These are phyloP conservation scores for Cytospora schulzeri DNA, from an alignment of 2,329 filamentous ascomycete genomes.

Conservation along the genomic window DNA sequence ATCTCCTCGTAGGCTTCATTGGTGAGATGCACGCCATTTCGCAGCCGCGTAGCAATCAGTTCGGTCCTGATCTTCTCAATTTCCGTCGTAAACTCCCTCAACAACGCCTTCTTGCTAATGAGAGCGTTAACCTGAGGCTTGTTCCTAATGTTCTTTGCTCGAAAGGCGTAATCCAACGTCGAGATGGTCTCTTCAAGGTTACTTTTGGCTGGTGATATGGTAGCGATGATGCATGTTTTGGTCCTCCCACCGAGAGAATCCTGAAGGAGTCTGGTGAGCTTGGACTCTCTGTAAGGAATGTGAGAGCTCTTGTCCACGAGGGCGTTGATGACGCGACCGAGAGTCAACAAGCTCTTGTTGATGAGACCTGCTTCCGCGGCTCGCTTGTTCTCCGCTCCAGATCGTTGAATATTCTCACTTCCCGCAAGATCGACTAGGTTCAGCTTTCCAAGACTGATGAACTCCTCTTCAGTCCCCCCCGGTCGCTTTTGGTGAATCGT, in stretches of 20 bases:
- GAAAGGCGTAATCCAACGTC: slow-evolving; percentile 95
- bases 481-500: slow-evolving; percentile 86
- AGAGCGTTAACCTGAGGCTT: slow-evolving; percentile 94
- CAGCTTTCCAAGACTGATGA: slow-evolving; percentile 86
- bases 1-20: slow-evolving; percentile 90
- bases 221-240: slow-evolving; percentile 98
- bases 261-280: slow-evolving; percentile 90
- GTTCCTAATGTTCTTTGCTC: slow-evolving; percentile 97
- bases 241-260: slow-evolving; percentile 94
- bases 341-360: slow-evolving; percentile 94
- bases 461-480: slow-evolving; percentile 83
- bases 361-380: slow-evolving; percentile 94
- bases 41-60: slow-evolving; percentile 85
- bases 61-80: slow-evolving; percentile 96
- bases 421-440: slow-evolving; percentile 96
- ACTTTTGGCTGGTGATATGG: slow-evolving; percentile 88
- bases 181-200: slow-evolving; percentile 98
- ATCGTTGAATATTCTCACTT: slow-evolving; percentile 96
- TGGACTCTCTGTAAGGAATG: slow-evolving; percentile 92
- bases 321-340: slow-evolving; percentile 96
- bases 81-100: slow-evolving; percentile 86
- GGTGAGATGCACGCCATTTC: slow-evolving; percentile 93
- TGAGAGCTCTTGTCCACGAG: slow-evolving; percentile 87
- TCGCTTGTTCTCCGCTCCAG: slow-evolving; percentile 96
- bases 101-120: slow-evolving; percentile 88